Percentiles rank a stretch among this genome's conserved stretches.
Conservation (phyloP, 768 basidiomycete species). For the Tephrocybe sp. region DNA sequence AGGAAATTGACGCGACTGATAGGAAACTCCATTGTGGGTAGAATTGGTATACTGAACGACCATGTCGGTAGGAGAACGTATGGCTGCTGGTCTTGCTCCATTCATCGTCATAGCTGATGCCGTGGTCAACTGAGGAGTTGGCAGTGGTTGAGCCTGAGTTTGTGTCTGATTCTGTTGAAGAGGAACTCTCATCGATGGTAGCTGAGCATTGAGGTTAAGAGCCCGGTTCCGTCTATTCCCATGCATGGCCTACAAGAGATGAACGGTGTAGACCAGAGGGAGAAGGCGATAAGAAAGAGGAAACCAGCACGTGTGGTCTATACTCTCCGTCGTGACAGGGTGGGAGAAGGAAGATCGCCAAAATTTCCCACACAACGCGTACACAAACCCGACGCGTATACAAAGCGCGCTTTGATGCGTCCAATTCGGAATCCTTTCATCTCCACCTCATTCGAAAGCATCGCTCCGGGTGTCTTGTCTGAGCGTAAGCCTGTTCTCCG, state of each 20-base stretch:
- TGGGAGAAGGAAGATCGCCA: background rate
- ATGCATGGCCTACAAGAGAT: background rate
- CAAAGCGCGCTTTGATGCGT: background rate
- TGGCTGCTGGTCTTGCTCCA: background rate
- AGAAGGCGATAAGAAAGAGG: background rate
- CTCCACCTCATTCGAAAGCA: no score
- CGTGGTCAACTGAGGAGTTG: background rate
- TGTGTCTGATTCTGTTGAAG: background rate
- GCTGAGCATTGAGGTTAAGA: background rate
- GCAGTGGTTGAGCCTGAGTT: background rate
- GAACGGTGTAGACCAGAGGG: background rate
- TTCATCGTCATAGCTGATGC: background rate
- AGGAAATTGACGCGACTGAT: background rate
- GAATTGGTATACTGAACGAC: background rate
- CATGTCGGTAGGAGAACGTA: background rate
- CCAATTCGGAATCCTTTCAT: background rate
- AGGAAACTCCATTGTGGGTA: background rate
- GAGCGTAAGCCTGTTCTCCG: no score
- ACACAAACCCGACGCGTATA: conserved; percentile 2
- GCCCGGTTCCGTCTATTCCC: background rate
- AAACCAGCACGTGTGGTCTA: background rate
- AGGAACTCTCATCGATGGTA: background rate
- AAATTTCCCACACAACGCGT: conserved; percentile 8
- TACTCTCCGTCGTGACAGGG: background rate
- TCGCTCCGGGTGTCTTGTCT: no score